Percentiles rank a stretch among this genome's conserved stretches.
phyloP scores from a whole-genome alignment of 202 grass and related monocot species.

The Musa balbisiana region DNA sequence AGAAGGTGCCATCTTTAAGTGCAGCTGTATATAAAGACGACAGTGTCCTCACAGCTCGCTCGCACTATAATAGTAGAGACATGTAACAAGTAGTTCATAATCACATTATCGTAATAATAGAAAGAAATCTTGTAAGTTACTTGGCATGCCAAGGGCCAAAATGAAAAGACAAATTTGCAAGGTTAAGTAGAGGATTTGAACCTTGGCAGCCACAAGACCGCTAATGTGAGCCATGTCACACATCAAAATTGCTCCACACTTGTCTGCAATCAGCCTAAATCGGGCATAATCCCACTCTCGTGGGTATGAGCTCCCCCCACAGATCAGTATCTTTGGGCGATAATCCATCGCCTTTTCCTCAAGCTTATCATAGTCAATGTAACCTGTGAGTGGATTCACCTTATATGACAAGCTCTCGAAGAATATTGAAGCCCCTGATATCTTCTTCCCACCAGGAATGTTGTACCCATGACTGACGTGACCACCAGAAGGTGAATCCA shows the following conservation, averaged over 20 bases:
- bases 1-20: too few relatives aligned
- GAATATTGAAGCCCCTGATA: slow-evolving; percentile 93
- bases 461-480: slow-evolving; percentile 97
- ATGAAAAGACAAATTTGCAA: too few relatives aligned
- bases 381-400: slow-evolving; percentile 84
- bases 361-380: slow-evolving; percentile 90
- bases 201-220: slow-evolving; percentile 90
- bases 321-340: slow-evolving; percentile 92
- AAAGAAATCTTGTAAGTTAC: too few relatives aligned
- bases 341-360: slow-evolving; percentile 87
- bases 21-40: too few relatives aligned
- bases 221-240: slow-evolving; percentile 99
- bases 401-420: slow-evolving; percentile 96
- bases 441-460: slow-evolving; percentile 78
- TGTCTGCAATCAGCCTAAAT: slow-evolving; percentile 73
- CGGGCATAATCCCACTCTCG: slow-evolving; percentile 86
- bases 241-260: slow-evolving; percentile 79
- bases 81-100: background rate
- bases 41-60: too few relatives aligned
- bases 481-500: slow-evolving; percentile 80
- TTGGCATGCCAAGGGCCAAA: too few relatives aligned
- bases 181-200: slow-evolving; percentile 12
- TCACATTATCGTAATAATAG: background rate
- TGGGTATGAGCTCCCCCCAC: slow-evolving; percentile 91
- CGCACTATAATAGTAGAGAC: background rate